Evolutionary conservation across 768 basidiomycete species (phyloP).

Genomic region (Jaapia argillacea): DNA sequence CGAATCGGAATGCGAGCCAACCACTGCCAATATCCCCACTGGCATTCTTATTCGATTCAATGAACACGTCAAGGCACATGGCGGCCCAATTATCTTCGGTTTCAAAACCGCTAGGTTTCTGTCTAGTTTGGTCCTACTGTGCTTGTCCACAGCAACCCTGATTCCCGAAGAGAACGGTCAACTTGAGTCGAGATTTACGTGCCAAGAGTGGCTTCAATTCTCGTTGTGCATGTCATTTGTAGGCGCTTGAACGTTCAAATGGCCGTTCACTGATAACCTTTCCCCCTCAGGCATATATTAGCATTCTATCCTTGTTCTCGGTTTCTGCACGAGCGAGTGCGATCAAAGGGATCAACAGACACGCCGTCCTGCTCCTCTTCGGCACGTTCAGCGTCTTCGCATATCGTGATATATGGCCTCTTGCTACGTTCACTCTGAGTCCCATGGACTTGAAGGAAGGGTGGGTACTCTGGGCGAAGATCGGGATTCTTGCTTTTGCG

Average conservation of each 20-base stretch:
- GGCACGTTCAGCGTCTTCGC: constrained; percentile 35
- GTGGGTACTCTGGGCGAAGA: constrained; percentile 41
- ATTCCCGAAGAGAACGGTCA: constrained; percentile 15
- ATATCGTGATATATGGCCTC: constrained; percentile 53
- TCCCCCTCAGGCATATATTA: background rate
- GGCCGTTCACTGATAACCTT: background rate
- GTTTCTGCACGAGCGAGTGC: background rate
- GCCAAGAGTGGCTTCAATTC: background rate
- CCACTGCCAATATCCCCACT: too few species aligned
- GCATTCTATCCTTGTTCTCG: background rate
- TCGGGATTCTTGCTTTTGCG: constrained; percentile 33
- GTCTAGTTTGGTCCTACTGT: background rate
- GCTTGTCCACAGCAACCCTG: background rate
- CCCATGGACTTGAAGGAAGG: constrained; percentile 43
- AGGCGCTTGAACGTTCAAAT: background rate
- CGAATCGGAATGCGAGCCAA: background rate
- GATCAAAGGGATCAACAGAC: constrained; percentile 16
- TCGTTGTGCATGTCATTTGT: background rate
- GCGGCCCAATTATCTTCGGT: constrained; percentile 1
- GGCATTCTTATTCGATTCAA: too few species aligned
- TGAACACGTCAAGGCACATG: background rate
- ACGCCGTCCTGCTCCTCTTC: constrained; percentile 40
- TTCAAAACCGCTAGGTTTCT: constrained; percentile 2
- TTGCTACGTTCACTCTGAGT: constrained; percentile 39
- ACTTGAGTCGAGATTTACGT: background rate